Percentiles rank a stretch among this genome's conserved stretches.
These are phyloP conservation scores for Lagerstroemia speciosa DNA, from an alignment of 345 rosid species.

Conservation along the genomic window DNA sequence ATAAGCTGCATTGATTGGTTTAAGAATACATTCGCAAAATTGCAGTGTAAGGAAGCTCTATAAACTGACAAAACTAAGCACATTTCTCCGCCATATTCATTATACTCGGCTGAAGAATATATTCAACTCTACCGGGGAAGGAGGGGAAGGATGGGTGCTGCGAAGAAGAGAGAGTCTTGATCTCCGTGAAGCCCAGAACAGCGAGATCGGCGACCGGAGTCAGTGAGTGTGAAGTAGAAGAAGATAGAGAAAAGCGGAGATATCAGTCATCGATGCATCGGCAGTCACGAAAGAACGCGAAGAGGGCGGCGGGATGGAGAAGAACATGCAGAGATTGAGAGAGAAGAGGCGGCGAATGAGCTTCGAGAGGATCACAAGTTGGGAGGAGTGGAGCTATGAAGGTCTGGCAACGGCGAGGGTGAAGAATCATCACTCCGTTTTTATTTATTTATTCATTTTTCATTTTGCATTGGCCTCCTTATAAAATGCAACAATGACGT, in stretches of 20 bases:
- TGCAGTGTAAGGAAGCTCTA: neutral
- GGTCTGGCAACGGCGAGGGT: neutral
- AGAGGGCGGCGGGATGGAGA: neutral
- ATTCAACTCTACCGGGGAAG: neutral
- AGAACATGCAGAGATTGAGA: neutral
- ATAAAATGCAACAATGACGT: no score
- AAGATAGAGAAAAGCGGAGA: neutral
- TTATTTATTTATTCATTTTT: neutral
- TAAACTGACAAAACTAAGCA: neutral
- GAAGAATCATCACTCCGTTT: neutral
- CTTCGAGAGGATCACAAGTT: neutral
- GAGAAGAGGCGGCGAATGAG: neutral
- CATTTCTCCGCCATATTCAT: neutral
- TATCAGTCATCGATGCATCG: neutral
- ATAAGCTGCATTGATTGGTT: neutral
- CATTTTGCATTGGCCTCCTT: neutral
- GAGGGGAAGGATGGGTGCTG: neutral
- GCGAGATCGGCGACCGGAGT: neutral
- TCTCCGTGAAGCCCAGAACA: neutral
- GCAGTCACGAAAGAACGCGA: neutral
- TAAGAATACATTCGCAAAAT: neutral
- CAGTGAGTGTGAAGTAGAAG: neutral
- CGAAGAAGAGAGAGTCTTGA: neutral
- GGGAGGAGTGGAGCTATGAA: neutral
- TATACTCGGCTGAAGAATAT: neutral